phyloP scores from a whole-genome alignment of 139 green algal species.

The Asterochloris sp. region DNA sequence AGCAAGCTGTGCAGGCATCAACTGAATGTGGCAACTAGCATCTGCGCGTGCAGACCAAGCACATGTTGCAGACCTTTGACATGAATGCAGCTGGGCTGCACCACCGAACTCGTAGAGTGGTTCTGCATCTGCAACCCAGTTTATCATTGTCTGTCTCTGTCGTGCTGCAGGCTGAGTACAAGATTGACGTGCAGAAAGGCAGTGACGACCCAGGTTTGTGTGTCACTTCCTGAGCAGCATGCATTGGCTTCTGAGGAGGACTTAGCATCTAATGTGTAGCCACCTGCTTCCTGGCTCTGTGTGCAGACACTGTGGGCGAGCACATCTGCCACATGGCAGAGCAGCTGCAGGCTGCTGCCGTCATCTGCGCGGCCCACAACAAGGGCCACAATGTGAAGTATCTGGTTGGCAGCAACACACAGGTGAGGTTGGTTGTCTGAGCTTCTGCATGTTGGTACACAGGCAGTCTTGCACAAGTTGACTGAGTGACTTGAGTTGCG shows the following conservation, averaged over 20 bases:
- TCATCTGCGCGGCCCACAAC: conserved; percentile 26
- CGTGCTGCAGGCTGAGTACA: not conserved
- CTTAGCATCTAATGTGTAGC: not conserved
- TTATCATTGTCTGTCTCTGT: not conserved
- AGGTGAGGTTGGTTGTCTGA: not conserved
- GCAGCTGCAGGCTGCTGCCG: conserved; percentile 11
- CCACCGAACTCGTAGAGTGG: not conserved
- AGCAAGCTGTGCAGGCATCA: too few relatives aligned
- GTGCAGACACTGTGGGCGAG: conserved; percentile 22
- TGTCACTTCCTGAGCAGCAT: too few relatives aligned
- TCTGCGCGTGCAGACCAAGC: too few relatives aligned
- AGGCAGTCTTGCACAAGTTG: too few relatives aligned
- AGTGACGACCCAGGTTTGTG: not conserved
- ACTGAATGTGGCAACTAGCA: too few relatives aligned
- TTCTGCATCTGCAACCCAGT: not conserved
- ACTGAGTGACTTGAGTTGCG: too few relatives aligned
- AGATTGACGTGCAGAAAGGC: conserved; percentile 5
- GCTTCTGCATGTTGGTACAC: too few relatives aligned
- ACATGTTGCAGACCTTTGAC: too few relatives aligned
- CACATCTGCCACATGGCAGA: conserved; percentile 23
- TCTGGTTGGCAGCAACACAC: conserved; percentile 19
- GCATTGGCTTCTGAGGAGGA: too few relatives aligned
- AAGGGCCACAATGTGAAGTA: conserved; percentile 18
- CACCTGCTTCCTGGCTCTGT: not conserved
- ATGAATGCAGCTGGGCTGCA: too few relatives aligned